Conservation (phyloP, 306 rosid genomes). For the Vigna radiata region DNA sequence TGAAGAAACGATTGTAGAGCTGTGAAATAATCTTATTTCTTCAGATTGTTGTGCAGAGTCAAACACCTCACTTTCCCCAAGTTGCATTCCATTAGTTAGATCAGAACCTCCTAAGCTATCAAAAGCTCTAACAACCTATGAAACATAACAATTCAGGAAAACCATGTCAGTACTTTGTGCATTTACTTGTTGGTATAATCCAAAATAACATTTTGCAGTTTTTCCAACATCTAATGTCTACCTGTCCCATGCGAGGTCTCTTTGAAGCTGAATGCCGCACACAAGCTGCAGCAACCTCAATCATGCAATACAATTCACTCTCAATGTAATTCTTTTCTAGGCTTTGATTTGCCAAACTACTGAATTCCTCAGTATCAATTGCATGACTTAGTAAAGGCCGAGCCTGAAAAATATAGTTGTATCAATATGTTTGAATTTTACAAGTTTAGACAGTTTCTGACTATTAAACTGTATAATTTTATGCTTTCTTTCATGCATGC, state of each 20-base stretch:
- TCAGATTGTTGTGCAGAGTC: conserved; percentile 78
- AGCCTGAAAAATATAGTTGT: conserved; percentile 61
- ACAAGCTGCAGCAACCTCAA: conserved; percentile 84
- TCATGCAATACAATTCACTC: conserved; percentile 75
- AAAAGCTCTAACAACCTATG: conserved; percentile 90
- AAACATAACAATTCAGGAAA: conserved; percentile 44
- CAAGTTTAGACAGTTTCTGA: conserved; percentile 30
- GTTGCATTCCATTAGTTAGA: conserved; percentile 84
- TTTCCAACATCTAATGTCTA: conserved; percentile 43
- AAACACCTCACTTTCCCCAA: conserved; percentile 77
- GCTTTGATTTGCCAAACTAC: conserved; percentile 67
- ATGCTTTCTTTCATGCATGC: conserved; percentile 11
- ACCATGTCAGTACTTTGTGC: conserved; percentile 9
- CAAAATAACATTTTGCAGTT: neutral
- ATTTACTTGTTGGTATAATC: conserved; percentile 6
- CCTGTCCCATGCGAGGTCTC: conserved; percentile 98
- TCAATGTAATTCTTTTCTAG: conserved; percentile 70
- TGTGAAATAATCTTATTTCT: conserved; percentile 70
- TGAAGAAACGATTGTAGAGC: too few relatives aligned
- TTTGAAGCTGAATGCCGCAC: conserved; percentile 79
- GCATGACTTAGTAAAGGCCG: conserved; percentile 79
- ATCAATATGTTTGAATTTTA: conserved; percentile 19
- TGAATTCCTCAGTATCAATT: conserved; percentile 66
- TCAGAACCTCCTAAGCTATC: conserved; percentile 72
- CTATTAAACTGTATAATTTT: neutral